A percentile compares a stretch with the other conserved stretches of the same genome.
Conservation (phyloP, 441 rosid genomes). For the Pelargonium cotyledonis region DNA sequence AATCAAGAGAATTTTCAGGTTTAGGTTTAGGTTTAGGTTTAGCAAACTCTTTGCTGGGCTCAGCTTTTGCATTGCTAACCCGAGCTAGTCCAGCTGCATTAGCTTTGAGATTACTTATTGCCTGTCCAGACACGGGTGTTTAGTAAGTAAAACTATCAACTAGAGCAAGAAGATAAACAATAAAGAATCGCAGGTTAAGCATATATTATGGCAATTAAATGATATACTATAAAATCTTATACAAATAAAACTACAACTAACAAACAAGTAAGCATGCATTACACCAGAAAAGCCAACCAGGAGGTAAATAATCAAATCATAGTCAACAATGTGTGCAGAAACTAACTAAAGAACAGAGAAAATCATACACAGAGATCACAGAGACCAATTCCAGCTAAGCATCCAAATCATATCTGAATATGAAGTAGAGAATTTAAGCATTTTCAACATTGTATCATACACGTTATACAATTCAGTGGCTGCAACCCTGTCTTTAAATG, state of each 20-base stretch:
- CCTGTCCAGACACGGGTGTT: conserved; percentile 38
- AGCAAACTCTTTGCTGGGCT: conserved; percentile 12
- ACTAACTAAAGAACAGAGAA: background rate
- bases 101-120: conserved; percentile 53
- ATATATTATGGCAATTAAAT: background rate
- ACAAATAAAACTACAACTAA: background rate
- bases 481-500: background rate
- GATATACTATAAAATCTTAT: background rate
- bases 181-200: background rate
- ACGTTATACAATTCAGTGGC: background rate
- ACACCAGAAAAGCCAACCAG: background rate
- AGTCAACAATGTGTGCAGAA: background rate
- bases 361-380: background rate
- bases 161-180: conserved; percentile 6
- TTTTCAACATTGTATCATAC: background rate
- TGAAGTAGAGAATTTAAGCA: background rate
- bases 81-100: conserved; percentile 42
- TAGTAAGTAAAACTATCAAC: conserved; percentile 16
- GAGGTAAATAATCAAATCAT: background rate
- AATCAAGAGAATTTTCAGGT: conserved; percentile 24
- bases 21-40: conserved; percentile 18
- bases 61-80: conserved; percentile 18
- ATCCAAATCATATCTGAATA: background rate
- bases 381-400: background rate
- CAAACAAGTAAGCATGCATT: background rate